Conservation (phyloP, 345 rosid species). For the Lepidium didymum region DNA sequence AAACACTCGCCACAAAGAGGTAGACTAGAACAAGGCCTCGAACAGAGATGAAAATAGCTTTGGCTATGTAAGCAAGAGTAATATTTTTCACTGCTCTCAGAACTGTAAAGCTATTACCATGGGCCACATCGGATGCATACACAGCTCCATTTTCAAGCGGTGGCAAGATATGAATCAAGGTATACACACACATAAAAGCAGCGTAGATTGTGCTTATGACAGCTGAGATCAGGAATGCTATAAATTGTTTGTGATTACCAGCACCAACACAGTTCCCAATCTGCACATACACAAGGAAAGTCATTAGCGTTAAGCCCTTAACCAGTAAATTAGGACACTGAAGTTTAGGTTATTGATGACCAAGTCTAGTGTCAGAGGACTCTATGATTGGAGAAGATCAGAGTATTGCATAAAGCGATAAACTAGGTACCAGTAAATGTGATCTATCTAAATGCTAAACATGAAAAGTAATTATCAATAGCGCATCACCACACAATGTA, state of each 20-base stretch:
- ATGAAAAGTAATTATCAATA: background rate
- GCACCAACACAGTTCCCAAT: conserved; percentile 97
- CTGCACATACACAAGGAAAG: conserved; percentile 37
- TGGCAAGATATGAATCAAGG: conserved; percentile 48
- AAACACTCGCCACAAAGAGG: conserved; percentile 57
- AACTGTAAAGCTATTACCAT: conserved; percentile 18
- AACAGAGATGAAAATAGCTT: conserved; percentile 46
- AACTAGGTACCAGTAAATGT: background rate
- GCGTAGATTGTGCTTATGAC: conserved; percentile 46
- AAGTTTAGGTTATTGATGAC: background rate
- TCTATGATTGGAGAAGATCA: background rate
- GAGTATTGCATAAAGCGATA: background rate
- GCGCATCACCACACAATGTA: background rate
- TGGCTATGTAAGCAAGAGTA: conserved; percentile 37
- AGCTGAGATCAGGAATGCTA: conserved; percentile 64
- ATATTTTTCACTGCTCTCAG: conserved; percentile 46
- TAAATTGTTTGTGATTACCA: conserved; percentile 60
- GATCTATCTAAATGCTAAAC: background rate
- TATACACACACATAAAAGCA: conserved; percentile 37
- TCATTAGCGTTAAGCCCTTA: background rate
- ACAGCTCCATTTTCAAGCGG: conserved; percentile 25
- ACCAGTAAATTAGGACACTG: background rate
- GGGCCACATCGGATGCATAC: conserved; percentile 9
- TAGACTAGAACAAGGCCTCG: conserved; percentile 72
- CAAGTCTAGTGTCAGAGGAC: background rate